Percentiles rank a stretch among this genome's conserved stretches.
Evolutionary conservation across 345 rosid species (phyloP).

Genomic region (Heritiera fomes): DNA sequence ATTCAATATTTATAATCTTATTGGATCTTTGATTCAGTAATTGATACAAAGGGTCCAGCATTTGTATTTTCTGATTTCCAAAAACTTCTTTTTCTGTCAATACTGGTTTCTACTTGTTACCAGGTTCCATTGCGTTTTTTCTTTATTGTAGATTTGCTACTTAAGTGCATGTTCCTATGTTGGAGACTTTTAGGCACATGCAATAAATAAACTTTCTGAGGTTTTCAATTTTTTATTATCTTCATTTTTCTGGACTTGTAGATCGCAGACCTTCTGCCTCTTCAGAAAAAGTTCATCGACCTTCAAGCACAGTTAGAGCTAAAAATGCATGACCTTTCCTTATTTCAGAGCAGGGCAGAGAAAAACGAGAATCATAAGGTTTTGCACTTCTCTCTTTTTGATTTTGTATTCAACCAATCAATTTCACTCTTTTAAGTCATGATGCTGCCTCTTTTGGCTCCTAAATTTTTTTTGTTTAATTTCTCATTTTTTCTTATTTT

Average conservation of each 20-base stretch:
- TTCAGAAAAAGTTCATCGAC: conserved; percentile 67
- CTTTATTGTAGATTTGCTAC: not conserved
- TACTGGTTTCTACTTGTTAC: not conserved
- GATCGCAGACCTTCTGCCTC: conserved; percentile 77
- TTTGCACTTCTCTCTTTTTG: conserved; percentile 22
- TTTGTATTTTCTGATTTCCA: not conserved
- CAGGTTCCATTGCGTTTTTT: not conserved
- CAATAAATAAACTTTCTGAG: not conserved
- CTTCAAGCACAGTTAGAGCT: conserved; percentile 79
- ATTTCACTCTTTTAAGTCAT: conserved; percentile 8
- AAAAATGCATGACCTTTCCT: conserved; percentile 79
- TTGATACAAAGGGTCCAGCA: not conserved
- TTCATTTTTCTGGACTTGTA: conserved; percentile 47
- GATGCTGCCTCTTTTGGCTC: conserved; percentile 17
- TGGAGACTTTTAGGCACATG: not conserved
- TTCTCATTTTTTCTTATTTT: not conserved
- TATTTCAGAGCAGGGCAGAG: conserved; percentile 87
- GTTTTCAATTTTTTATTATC: not conserved
- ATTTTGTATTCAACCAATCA: conserved; percentile 10
- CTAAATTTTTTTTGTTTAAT: conserved; percentile 9
- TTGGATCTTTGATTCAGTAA: not conserved
- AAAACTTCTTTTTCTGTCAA: not conserved
- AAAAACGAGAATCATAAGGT: conserved; percentile 99
- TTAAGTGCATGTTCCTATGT: not conserved
- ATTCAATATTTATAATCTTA: not conserved